Evolutionary conservation across 108 stramenopile genomes (phyloP), one percentile per base, ranked within the genome.

Genomic region (Pseudonitzschia pungens): DNA sequence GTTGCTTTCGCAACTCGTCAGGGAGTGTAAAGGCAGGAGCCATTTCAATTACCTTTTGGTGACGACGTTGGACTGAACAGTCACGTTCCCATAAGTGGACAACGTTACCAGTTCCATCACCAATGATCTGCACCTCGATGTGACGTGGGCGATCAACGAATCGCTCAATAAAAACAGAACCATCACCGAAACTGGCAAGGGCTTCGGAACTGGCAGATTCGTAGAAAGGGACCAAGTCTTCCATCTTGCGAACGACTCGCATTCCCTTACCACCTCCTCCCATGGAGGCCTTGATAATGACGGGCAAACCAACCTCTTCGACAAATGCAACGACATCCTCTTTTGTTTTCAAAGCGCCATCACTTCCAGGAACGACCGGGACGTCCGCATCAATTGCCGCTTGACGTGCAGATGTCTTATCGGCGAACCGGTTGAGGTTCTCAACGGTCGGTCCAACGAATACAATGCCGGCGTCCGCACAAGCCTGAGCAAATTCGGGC

Each of bases 11-110:
- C 48, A 92, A 70, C 0, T 83, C 86, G 52, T 79, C 82, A 2
- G 86, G 82, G 26, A 97, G 71, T 24, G 86, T 84, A 73, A 92
- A 93, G 24, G 97, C 96, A 5, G 98, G 98, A 14, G 97, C 96
- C 85, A 97, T 96, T 74, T 99, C 98, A 63, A 99, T 88, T 22
- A 99, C 96, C 81, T 99, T 99, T 73, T 99, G 98, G 77, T 97
- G 96, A 33, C 97, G 86, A 42, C 98, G 83, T 79, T 99, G 98
- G 51, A 98, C 88, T 41, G 87, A 89, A 76, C 96, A 97, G 27
- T 53, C 52, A 44, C 97, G 82, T 72, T 98, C 98, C 80, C 84
- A 90, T 44, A 99, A 85, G 72, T 98, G 94, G 14, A 98, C 95
- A 50, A 91, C 94, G 71, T 97, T 94, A 12, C 97, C 98, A 14